Percentiles rank a stretch among this genome's conserved stretches.
These are phyloP conservation scores for Cladosporium sp. DNA, from an alignment of 2,329 filamentous ascomycete genomes.

Conservation along the genomic window DNA sequence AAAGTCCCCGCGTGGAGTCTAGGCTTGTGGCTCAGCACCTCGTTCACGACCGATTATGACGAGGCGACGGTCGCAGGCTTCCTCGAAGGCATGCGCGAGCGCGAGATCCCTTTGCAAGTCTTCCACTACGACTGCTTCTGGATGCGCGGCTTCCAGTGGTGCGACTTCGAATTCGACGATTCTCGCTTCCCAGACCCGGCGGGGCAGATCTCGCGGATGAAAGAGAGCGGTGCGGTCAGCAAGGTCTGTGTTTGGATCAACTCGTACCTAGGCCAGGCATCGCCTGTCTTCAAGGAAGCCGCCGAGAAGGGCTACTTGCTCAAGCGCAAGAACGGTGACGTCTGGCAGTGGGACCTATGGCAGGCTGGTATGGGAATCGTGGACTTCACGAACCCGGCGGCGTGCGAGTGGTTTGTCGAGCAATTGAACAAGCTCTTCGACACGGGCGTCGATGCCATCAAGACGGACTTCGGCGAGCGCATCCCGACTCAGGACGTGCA, in stretches of 20 bases:
- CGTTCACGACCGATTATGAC: slow-evolving; percentile 67
- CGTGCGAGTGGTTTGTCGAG: slow-evolving; percentile 57
- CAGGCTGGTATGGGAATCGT: slow-evolving; percentile 70
- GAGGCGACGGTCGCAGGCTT: slow-evolving; percentile 62
- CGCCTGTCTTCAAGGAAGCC: slow-evolving; percentile 58
- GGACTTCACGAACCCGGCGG: slow-evolving; percentile 67
- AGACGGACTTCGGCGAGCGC: slow-evolving; percentile 70
- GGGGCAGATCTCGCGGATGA: slow-evolving; percentile 58
- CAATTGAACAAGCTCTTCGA: slow-evolving; percentile 61
- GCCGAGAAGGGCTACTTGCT: slow-evolving; percentile 62
- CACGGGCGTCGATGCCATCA: slow-evolving; percentile 64
- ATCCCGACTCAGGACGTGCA: slow-evolving; percentile 60
- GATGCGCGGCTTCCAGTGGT: slow-evolving; percentile 71
- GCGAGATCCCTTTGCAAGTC: slow-evolving; percentile 60
- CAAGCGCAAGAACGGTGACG: slow-evolving; percentile 59
- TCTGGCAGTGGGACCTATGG: slow-evolving; percentile 74
- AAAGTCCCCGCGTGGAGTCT: slow-evolving; percentile 68
- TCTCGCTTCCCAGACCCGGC: slow-evolving; percentile 63
- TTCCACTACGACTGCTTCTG: slow-evolving; percentile 77
- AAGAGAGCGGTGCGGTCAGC: slow-evolving; percentile 50
- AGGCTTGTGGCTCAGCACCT: slow-evolving; percentile 70
- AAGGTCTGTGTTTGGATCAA: slow-evolving; percentile 74
- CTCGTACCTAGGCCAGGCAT: slow-evolving; percentile 65
- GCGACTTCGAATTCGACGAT: slow-evolving; percentile 64
- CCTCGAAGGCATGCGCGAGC: slow-evolving; percentile 61